A percentile compares a stretch with the other conserved stretches of the same genome.
These are phyloP conservation scores for grape (Vitis vinifera) DNA, from an alignment of 164 flowering plant genomes.

Conservation along the genomic window ASM3070453v1 NC_081815.1:6074501-6075000, in stretches of 20 bases:
- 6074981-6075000: too few relatives aligned
- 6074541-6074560: neutral
- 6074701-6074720: neutral
- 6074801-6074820: too few relatives aligned
- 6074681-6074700: neutral
- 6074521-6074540: neutral
- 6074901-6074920: too few relatives aligned
- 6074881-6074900: too few relatives aligned
- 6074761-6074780: neutral
- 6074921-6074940: too few relatives aligned
- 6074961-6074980: too few relatives aligned
- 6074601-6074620: neutral
- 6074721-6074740: neutral
- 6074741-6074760: neutral
- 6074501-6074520: too few relatives aligned
- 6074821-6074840: neutral
- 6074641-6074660: neutral
- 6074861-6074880: too few relatives aligned
- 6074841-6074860: too few relatives aligned
- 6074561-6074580: neutral
- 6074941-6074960: too few relatives aligned
- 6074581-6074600: neutral
- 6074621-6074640: neutral
- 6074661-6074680: neutral
- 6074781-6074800: neutral